phyloP scores from a whole-genome alignment of 163 green algal species.

The Volvox carteri region DNA sequence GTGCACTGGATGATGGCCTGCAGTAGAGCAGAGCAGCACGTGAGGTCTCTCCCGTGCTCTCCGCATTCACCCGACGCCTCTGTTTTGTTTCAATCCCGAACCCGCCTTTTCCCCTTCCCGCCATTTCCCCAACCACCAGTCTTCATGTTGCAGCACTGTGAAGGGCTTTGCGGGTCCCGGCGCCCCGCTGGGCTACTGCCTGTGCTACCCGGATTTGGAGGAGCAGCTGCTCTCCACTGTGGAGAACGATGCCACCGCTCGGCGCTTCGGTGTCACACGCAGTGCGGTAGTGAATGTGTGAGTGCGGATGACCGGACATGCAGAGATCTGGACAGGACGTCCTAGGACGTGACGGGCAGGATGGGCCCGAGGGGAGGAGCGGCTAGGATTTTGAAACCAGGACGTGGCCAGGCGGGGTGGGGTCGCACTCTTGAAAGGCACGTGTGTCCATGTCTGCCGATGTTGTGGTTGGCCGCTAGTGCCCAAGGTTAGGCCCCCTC shows the following conservation, averaged over 20 bases:
- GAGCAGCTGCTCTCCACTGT: conserved; percentile 10
- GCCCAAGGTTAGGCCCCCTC: too few species aligned
- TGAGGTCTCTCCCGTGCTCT: too few species aligned
- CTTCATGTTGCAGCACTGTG: conserved; percentile 26
- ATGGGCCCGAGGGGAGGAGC: not conserved
- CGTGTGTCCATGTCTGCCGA: too few species aligned
- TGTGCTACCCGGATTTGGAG: conserved; percentile 47
- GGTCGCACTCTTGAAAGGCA: too few species aligned
- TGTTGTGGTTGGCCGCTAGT: not conserved
- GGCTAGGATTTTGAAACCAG: too few species aligned
- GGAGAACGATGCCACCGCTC: conserved; percentile 5
- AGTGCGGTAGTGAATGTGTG: not conserved
- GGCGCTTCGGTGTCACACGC: conserved; percentile 24
- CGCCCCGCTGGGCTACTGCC: conserved; percentile 4
- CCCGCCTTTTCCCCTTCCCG: not conserved
- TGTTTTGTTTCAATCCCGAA: not conserved
- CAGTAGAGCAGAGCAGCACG: too few species aligned
- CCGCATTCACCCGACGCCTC: too few species aligned
- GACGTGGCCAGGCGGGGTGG: too few species aligned
- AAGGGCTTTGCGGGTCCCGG: conserved; percentile 31
- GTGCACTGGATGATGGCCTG: too few species aligned
- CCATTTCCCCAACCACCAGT: not conserved
- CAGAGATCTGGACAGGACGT: not conserved
- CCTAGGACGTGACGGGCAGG: not conserved
- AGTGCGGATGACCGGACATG: not conserved